Percentiles rank a stretch among this genome's conserved stretches.
These are phyloP conservation scores for Colletotrichum falcatum DNA, from an alignment of 2,329 filamentous ascomycete genomes.

Conservation along the genomic window DNA sequence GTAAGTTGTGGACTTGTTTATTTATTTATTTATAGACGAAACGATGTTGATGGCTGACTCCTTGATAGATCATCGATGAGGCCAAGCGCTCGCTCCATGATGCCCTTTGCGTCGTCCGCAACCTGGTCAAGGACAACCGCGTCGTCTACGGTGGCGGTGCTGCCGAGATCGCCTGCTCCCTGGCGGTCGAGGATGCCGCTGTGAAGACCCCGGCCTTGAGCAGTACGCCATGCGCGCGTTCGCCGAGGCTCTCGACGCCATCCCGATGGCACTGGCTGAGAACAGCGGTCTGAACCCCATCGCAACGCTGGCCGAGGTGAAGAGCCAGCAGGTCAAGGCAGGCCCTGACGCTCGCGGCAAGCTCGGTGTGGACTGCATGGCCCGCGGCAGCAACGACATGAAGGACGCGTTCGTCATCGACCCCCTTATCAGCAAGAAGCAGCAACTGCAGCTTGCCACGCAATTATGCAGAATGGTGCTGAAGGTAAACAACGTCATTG, in stretches of 20 bases:
- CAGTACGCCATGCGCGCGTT: constrained; percentile 99
- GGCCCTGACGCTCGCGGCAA: constrained; percentile 62
- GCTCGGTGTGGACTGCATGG: constrained; percentile 98
- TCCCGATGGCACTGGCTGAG: constrained; percentile 96
- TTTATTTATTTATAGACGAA: neutral
- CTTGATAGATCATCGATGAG: constrained; percentile 92
- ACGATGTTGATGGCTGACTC: constrained; percentile 41
- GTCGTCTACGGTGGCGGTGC: constrained; percentile 98
- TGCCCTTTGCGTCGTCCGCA: constrained; percentile 96
- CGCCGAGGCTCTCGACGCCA: constrained; percentile 89
- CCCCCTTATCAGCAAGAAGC: constrained; percentile 96
- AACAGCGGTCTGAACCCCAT: constrained; percentile 97
- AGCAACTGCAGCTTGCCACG: constrained; percentile 95
- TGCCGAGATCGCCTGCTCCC: constrained; percentile 95
- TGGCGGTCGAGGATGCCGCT: constrained; percentile 95
- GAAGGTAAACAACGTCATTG: constrained; percentile 97
- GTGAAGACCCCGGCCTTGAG: constrained; percentile 97
- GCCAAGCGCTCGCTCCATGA: constrained; percentile 98
- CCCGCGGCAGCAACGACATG: constrained; percentile 95
- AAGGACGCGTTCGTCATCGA: constrained; percentile 98
- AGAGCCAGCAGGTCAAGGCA: constrained; percentile 94
- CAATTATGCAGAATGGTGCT: constrained; percentile 98
- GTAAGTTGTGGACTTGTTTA: constrained; percentile 61
- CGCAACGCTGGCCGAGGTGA: constrained; percentile 92
- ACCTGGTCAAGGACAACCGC: constrained; percentile 94